These are phyloP conservation scores for Penicillium simplicissimum DNA, from an alignment of 495 filamentous ascomycete genomes.

Conservation along the genomic window DNA sequence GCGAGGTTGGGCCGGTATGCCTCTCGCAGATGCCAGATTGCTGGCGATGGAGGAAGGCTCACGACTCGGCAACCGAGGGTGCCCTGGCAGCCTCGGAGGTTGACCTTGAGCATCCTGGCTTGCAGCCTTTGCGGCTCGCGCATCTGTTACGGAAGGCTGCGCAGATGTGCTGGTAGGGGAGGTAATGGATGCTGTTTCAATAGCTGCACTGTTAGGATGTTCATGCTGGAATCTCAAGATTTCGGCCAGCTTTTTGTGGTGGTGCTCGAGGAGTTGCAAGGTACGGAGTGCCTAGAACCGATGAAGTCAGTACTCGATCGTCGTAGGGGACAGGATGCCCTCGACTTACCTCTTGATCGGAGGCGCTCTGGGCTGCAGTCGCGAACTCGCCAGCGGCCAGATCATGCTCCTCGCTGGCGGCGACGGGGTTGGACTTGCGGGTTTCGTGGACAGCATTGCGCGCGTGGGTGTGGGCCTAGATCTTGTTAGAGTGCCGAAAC, in stretches of 20 bases:
- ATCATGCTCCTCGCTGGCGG: constrained; percentile 84
- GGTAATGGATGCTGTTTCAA: constrained; percentile 16
- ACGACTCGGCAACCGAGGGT: constrained; percentile 55
- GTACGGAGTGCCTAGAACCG: constrained; percentile 70
- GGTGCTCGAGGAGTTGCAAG: constrained; percentile 77
- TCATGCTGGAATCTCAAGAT: constrained; percentile 72
- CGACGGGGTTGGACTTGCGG: constrained; percentile 70
- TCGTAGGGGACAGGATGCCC: not conserved
- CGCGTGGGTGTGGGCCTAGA: constrained; percentile 86
- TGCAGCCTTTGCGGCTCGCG: constrained; percentile 28
- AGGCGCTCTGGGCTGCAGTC: constrained; percentile 70
- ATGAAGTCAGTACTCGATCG: constrained; percentile 7
- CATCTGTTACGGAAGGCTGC: constrained; percentile 26
- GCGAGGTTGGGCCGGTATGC: constrained; percentile 72
- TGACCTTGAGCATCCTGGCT: constrained; percentile 35
- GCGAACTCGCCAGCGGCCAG: constrained; percentile 89
- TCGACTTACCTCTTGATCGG: constrained; percentile 65
- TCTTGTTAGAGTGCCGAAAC: constrained; percentile 14
- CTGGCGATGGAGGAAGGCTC: constrained; percentile 88
- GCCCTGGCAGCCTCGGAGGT: constrained; percentile 38
- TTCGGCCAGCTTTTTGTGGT: constrained; percentile 78
- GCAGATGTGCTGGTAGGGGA: constrained; percentile 7
- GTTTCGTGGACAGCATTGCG: constrained; percentile 76
- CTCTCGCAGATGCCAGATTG: constrained; percentile 84
- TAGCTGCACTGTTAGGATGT: constrained; percentile 44